A percentile compares a stretch with the other conserved stretches of the same genome.
Conservation (phyloP, 1,284 basidiomycete genomes). For the Exsudoporus floridanus region DNA sequence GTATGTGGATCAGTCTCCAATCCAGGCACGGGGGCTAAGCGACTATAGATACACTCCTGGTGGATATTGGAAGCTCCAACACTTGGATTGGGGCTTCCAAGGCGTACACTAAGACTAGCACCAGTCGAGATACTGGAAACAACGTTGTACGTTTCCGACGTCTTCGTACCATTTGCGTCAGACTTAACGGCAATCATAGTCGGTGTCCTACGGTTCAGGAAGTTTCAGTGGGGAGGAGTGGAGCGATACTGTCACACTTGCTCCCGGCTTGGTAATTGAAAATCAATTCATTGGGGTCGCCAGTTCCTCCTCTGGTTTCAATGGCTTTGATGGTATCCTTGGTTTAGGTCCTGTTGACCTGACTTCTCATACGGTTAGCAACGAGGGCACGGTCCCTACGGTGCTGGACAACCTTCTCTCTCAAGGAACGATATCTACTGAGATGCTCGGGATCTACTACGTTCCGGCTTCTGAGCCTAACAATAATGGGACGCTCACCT, state of each 20-base stretch:
- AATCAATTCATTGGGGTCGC: constrained; percentile 54
- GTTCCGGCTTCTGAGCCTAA: constrained; percentile 38
- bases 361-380: constrained; percentile 39
- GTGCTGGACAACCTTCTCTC: background rate
- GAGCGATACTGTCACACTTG: constrained; percentile 48
- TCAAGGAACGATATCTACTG: constrained; percentile 39
- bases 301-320: constrained; percentile 30
- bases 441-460: constrained; percentile 52
- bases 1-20: constrained; percentile 6
- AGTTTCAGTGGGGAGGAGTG: constrained; percentile 52
- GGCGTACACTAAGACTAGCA: background rate
- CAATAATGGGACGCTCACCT: constrained; percentile 45
- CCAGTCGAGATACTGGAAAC: background rate
- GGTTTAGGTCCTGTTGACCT: constrained; percentile 56
- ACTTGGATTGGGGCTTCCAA: background rate
- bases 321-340: constrained; percentile 53
- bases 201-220: constrained; percentile 53
- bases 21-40: background rate
- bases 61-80: background rate
- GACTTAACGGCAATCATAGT: background rate
- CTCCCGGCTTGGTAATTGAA: constrained; percentile 42
- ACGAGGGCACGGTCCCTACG: constrained; percentile 5
- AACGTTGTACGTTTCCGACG: background rate
- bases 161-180: background rate
- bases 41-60: background rate